phyloP scores from a whole-genome alignment of 2,329 filamentous ascomycete species.

The Akanthomyces dipterigenus region DNA sequence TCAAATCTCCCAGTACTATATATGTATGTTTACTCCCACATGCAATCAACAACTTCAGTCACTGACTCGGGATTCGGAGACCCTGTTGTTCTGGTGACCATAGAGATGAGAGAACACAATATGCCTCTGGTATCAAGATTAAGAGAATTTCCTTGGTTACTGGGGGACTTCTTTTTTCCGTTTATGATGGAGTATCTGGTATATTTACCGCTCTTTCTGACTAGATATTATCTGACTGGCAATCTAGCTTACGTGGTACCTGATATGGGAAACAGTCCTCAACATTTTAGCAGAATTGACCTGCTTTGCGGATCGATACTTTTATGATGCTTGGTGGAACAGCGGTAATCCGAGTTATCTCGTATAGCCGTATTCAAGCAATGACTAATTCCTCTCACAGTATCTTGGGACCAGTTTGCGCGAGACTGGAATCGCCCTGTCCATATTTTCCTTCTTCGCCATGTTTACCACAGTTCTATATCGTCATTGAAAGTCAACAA shows the following conservation, averaged over 20 bases:
- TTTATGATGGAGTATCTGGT: conserved; percentile 71
- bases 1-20: conserved; percentile 67
- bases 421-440: conserved; percentile 74
- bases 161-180: conserved; percentile 70
- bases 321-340: conserved; percentile 62
- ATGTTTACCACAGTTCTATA: conserved; percentile 74
- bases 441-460: conserved; percentile 68
- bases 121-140: conserved; percentile 56
- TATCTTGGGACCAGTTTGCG: conserved; percentile 70
- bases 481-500: conserved; percentile 65
- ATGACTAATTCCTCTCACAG: conserved; percentile 20
- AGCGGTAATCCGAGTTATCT: conserved; percentile 30
- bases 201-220: conserved; percentile 11
- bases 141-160: conserved; percentile 63
- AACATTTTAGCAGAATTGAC: conserved; percentile 74
- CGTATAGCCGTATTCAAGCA: neutral
- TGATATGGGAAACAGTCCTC: conserved; percentile 71
- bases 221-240: neutral
- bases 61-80: conserved; percentile 29
- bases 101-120: conserved; percentile 60
- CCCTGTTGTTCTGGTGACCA: conserved; percentile 61
- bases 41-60: neutral
- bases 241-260: conserved; percentile 60
- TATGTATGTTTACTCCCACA: conserved; percentile 38
- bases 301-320: conserved; percentile 68